Evolutionary conservation across 257 asterid genomes (phyloP).

Genomic region (Nicotiana obtusifolia): DNA sequence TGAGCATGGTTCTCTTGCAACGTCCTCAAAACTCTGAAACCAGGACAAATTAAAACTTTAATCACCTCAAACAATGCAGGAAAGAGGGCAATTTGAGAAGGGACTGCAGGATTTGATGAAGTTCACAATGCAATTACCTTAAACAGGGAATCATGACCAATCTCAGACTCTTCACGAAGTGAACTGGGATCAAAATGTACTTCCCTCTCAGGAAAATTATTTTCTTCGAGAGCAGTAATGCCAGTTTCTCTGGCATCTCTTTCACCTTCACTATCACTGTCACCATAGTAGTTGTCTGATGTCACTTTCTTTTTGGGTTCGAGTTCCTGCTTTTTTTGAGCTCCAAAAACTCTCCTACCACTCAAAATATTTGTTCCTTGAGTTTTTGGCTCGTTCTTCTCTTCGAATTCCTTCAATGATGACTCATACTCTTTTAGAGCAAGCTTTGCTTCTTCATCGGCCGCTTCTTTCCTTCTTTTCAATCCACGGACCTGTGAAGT

Average conservation of each 20-base stretch:
- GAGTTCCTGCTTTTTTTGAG: conserved; percentile 37
- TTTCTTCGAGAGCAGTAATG: conserved; percentile 8
- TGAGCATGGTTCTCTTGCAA: conserved; percentile 49
- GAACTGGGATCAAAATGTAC: conserved; percentile 51
- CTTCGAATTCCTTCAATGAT: conserved; percentile 60
- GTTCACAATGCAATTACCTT: conserved; percentile 39
- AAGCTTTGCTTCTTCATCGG: conserved; percentile 73
- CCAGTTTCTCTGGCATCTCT: conserved; percentile 34
- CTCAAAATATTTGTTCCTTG: conserved; percentile 28
- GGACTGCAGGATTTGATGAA: not conserved
- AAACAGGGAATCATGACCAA: conserved; percentile 49
- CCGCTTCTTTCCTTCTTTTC: conserved; percentile 66
- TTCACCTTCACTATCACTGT: conserved; percentile 73
- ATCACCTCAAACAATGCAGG: not conserved
- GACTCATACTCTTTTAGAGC: conserved; percentile 68
- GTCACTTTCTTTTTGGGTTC: conserved; percentile 36
- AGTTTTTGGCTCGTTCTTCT: conserved; percentile 25
- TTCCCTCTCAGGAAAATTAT: conserved; percentile 32
- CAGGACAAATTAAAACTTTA: not conserved
- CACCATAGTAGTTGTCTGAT: conserved; percentile 50
- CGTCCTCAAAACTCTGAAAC: conserved; percentile 55
- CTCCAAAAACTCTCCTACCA: conserved; percentile 86
- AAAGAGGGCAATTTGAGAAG: not conserved
- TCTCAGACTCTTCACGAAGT: conserved; percentile 61
- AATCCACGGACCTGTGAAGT: conserved; percentile 53